A percentile compares a stretch with the other conserved stretches of the same genome.
phyloP scores from a whole-genome alignment of 1,139 yeast species.

The Zygosaccharomyces pseudobailii region DNA sequence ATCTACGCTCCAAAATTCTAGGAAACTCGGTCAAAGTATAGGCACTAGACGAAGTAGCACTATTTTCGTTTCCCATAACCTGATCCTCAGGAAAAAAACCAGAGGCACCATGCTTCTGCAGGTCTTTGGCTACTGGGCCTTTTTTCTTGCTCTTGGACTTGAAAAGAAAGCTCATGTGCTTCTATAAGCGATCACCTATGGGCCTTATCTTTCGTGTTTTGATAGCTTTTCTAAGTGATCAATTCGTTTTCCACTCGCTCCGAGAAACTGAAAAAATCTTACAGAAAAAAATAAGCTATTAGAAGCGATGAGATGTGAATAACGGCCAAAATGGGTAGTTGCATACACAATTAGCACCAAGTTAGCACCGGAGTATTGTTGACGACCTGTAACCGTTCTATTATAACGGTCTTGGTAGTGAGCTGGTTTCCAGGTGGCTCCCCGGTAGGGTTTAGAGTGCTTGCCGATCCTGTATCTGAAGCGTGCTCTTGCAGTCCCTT shows the following conservation, averaged over 20 bases:
- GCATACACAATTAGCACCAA: constrained; percentile 46
- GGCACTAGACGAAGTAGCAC: background rate
- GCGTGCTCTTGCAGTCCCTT: background rate
- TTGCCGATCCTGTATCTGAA: background rate
- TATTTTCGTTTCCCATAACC: constrained; percentile 6
- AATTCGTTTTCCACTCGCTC: background rate
- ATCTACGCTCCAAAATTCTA: constrained; percentile 24
- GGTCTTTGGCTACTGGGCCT: constrained; percentile 3
- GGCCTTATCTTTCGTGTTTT: background rate
- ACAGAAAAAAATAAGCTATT: background rate
- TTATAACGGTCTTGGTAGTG: constrained; percentile 44
- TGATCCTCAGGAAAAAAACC: constrained; percentile 15
- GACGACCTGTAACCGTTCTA: constrained; percentile 58
- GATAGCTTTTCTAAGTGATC: background rate
- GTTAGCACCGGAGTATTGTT: constrained; percentile 62
- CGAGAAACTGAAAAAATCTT: background rate
- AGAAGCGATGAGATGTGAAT: background rate
- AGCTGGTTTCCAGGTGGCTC: background rate
- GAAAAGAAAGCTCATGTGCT: constrained; percentile 19
- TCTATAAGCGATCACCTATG: background rate
- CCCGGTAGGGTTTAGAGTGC: background rate
- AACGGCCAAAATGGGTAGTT: background rate
- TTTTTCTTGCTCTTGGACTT: constrained; percentile 10
- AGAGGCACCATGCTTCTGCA: constrained; percentile 9
- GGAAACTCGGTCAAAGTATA: constrained; percentile 25